Base-by-base conservation (phyloP, 345 rosid species). In the Aurinia saxatilis region DNA sequence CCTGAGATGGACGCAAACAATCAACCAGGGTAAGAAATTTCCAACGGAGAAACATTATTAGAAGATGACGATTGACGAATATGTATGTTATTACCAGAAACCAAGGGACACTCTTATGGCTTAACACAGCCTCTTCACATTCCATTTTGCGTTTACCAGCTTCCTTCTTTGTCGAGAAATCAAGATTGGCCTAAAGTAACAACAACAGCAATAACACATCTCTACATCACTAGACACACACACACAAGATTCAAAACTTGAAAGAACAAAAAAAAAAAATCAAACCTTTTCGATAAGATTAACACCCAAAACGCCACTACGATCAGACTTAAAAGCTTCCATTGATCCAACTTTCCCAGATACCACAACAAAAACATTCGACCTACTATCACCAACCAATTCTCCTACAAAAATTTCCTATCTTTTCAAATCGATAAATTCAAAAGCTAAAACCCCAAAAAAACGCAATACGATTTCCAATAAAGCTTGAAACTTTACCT, bases 291-390 rank as follows among this genome's bases (percentile, higher is more conserved):
- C 11, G 17, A 34, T 31, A 7, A 13, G 8, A 46, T 23, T 2
- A 60, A 3, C 19, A 47, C 25, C 25, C 15, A 15, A 10, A 21
- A 17, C 11, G 31, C 34, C 45, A 5, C 12, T 46, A 27, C 44
- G 35, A 31, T 8, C 10, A 31, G 8, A 19, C 4, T 47, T 2
- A 1, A 44, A 14, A 2, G 65, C 40, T 11, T 40, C 10, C 13
- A 10, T 23, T 12, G 55, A 60, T 44, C 15, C 66, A 60, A 60
- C 55, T 47, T 11, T 60, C 47, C 65, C 65, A 8, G 65, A 60
- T 25, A 47, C 54, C 31, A 13, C 35, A 60, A 47, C 65, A 46
- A 60, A 35, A 34, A 36, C 55, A 21, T 7, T 60, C 23, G 25
- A 8, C 10, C 47, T 34, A 3, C 8, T 15, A 18, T 15, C 10